Conservation (phyloP, 495 filamentous ascomycete species). For the Entonaema liquescens region DNA sequence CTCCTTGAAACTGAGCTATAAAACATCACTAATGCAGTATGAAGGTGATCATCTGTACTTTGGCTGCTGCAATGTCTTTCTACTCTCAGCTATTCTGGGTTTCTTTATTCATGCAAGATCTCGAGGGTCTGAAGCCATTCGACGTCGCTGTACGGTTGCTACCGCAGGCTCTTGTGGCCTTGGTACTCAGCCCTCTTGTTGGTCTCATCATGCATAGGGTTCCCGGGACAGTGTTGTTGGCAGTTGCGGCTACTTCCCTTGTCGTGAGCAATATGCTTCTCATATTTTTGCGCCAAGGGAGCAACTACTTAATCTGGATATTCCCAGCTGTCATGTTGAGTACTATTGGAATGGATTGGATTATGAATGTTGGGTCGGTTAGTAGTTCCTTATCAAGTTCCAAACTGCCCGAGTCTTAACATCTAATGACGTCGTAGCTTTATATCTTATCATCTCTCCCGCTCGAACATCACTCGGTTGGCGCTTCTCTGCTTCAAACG, state of each 20-base stretch:
- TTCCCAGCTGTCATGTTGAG: constrained; percentile 49
- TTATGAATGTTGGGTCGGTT: constrained; percentile 52
- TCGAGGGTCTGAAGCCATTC: constrained; percentile 44
- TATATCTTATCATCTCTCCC: constrained; percentile 43
- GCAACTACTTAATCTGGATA: constrained; percentile 49
- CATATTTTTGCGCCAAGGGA: constrained; percentile 45
- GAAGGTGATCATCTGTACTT: constrained; percentile 44
- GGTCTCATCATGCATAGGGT: constrained; percentile 47
- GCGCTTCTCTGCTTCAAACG: constrained; percentile 50
- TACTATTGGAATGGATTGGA: constrained; percentile 51
- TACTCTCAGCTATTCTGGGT: constrained; percentile 53
- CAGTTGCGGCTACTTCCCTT: constrained; percentile 40
- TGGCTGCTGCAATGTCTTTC: constrained; percentile 50
- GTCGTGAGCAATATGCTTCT: constrained; percentile 47
- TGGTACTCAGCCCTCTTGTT: constrained; percentile 50
- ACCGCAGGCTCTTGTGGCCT: constrained; percentile 47
- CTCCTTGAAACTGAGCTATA: neutral
- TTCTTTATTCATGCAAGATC: constrained; percentile 51
- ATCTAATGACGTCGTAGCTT: constrained; percentile 33
- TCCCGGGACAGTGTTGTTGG: constrained; percentile 44
- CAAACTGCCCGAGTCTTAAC: neutral
- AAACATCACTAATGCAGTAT: neutral
- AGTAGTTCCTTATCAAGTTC: constrained; percentile 4
- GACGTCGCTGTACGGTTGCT: constrained; percentile 47
- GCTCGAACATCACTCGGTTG: constrained; percentile 48